Evolutionary conservation across 2,329 filamentous ascomycete species (phyloP).

Genomic region (Sporothrix phasma): DNA sequence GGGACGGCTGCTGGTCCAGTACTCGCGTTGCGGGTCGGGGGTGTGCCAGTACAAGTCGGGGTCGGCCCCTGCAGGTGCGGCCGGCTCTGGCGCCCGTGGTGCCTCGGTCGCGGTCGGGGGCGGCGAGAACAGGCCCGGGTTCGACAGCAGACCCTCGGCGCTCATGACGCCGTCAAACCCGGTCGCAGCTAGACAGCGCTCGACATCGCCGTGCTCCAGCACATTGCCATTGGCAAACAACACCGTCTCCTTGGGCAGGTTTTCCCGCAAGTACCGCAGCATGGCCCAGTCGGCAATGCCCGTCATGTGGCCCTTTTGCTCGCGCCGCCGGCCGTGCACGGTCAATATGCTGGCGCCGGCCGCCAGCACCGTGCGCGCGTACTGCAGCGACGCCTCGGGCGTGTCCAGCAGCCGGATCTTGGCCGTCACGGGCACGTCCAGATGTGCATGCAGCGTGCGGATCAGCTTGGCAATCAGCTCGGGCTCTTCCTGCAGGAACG

Average conservation of each 20-base stretch:
- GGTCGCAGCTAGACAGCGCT: conserved; percentile 67
- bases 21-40: conserved; percentile 51
- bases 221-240: conserved; percentile 97
- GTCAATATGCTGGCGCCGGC: conserved; percentile 90
- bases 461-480: conserved; percentile 74
- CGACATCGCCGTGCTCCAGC: conserved; percentile 67
- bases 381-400: conserved; percentile 74
- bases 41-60: conserved; percentile 14
- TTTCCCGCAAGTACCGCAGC: conserved; percentile 72
- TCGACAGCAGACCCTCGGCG: conserved; percentile 87
- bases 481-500: conserved; percentile 91
- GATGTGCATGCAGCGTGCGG: conserved; percentile 65
- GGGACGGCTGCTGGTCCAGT: conserved; percentile 61
- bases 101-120: conserved; percentile 41
- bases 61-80: neutral
- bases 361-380: conserved; percentile 75
- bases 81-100: neutral
- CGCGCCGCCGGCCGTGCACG: conserved; percentile 76
- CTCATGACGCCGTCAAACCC: conserved; percentile 92
- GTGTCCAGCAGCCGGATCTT: conserved; percentile 90
- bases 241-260: conserved; percentile 76
- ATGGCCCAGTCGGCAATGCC: conserved; percentile 87
- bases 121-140: conserved; percentile 74
- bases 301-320: conserved; percentile 94
- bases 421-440: conserved; percentile 79